Percentiles rank a stretch among this genome's conserved stretches.
phyloP scores from a whole-genome alignment of 176 grass and related monocot genomes.

The Oryza australiensis region DNA sequence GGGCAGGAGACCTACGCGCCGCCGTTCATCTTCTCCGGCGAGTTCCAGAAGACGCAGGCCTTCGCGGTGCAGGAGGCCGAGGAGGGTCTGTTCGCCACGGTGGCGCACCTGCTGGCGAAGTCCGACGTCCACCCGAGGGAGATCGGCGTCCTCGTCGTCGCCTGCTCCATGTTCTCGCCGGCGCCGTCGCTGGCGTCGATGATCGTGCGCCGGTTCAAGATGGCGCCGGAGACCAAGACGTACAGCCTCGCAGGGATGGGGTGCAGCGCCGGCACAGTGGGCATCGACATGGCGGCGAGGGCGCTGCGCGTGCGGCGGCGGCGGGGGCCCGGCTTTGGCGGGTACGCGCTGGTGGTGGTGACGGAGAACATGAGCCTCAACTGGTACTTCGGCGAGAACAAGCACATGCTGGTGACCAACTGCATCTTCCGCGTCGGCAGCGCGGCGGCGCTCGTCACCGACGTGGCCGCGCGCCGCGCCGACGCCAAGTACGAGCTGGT shows the following conservation, averaged over 20 bases:
- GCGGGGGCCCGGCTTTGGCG: conserved; percentile 16
- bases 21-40: conserved; percentile 56
- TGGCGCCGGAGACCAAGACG: conserved; percentile 41
- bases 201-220: conserved; percentile 50
- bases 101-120: conserved; percentile 62
- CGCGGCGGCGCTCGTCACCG: conserved; percentile 66
- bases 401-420: conserved; percentile 95
- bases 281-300: conserved; percentile 67
- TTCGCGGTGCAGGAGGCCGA: conserved; percentile 65
- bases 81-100: conserved; percentile 66
- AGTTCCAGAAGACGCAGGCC: conserved; percentile 42
- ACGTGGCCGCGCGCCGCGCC: conserved; percentile 36
- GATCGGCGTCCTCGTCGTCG: conserved; percentile 58
- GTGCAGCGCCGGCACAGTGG: conserved; percentile 67
- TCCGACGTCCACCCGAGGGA: conserved; percentile 40
- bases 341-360: conserved; percentile 79
- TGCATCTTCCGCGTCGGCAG: conserved; percentile 87
- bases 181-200: conserved; percentile 60
- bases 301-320: conserved; percentile 30
- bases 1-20: conserved; percentile 81
- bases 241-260: conserved; percentile 85
- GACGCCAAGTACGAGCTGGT: conserved; percentile 76
- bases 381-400: conserved; percentile 92
- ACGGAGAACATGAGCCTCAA: conserved; percentile 83
- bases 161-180: conserved; percentile 78